A percentile compares a stretch with the other conserved stretches of the same genome.
phyloP scores from a whole-genome alignment of 345 rosid genomes.

The Aegle marmelos region DNA sequence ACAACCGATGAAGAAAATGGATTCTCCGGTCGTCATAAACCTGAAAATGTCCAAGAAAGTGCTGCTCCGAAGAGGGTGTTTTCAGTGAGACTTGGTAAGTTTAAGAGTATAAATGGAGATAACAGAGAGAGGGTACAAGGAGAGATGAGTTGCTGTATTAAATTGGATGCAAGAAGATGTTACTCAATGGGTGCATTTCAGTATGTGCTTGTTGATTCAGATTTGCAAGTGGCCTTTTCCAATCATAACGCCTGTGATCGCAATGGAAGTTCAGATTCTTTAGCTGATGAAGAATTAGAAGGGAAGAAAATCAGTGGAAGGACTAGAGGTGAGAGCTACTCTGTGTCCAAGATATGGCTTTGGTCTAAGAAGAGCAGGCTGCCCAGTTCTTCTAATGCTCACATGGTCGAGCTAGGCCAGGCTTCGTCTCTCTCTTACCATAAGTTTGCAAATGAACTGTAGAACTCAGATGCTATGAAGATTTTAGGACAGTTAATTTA shows the following conservation, averaged over 20 bases:
- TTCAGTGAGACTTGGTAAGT: constrained; percentile 64
- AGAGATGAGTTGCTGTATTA: constrained; percentile 32
- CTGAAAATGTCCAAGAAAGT: constrained; percentile 22
- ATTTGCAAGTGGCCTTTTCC: constrained; percentile 45
- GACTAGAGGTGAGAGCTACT: constrained; percentile 48
- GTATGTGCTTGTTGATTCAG: constrained; percentile 47
- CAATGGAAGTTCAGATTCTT: constrained; percentile 3
- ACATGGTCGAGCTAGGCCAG: not conserved
- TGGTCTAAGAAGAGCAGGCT: constrained; percentile 51
- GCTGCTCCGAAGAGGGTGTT: constrained; percentile 34
- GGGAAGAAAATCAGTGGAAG: constrained; percentile 44
- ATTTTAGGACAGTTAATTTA: not conserved
- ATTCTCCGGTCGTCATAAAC: constrained; percentile 15
- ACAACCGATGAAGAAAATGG: constrained; percentile 30
- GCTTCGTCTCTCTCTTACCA: constrained; percentile 1
- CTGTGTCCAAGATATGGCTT: constrained; percentile 62
- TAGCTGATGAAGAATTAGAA: constrained; percentile 26
- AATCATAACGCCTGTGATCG: not conserved
- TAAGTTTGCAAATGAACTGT: constrained; percentile 7
- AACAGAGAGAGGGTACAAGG: constrained; percentile 29
- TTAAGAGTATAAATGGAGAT: constrained; percentile 36
- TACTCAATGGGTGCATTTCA: constrained; percentile 69
- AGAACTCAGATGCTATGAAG: constrained; percentile 2
- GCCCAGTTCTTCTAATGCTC: constrained; percentile 19
- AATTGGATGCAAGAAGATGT: constrained; percentile 60